Conservation (phyloP, 176 grass and related monocot genomes). For the Rhynchospora pubera region DNA sequence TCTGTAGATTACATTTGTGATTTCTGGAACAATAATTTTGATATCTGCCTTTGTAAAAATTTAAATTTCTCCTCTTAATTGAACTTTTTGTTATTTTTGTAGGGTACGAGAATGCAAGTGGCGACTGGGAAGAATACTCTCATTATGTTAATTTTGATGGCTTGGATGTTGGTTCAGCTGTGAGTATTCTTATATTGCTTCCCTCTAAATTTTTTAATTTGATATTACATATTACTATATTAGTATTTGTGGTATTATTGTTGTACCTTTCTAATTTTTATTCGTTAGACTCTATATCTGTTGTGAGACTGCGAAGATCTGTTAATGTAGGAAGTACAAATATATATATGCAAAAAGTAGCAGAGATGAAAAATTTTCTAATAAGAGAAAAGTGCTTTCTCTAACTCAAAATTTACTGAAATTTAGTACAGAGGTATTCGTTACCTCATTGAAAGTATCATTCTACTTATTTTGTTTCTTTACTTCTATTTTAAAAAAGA, state of each 20-base stretch:
- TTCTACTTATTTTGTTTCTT: background rate
- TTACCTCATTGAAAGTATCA: background rate
- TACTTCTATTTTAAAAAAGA: constrained; percentile 33
- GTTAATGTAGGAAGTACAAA: background rate
- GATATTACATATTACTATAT: background rate
- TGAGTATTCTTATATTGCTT: constrained; percentile 32
- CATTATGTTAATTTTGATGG: constrained; percentile 57
- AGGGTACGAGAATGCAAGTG: constrained; percentile 53
- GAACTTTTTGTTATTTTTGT: constrained; percentile 14
- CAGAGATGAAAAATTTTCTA: background rate
- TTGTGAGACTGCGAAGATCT: background rate
- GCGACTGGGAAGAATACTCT: constrained; percentile 68
- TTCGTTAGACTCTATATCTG: background rate
- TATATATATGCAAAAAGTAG: background rate
- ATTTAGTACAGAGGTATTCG: background rate
- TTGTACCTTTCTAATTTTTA: background rate
- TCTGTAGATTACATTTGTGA: background rate
- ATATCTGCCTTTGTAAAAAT: background rate
- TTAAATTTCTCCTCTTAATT: background rate
- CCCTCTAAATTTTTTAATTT: constrained; percentile 22
- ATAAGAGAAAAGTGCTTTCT: background rate
- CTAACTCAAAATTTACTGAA: background rate
- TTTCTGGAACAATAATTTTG: background rate
- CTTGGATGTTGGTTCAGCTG: constrained; percentile 53
- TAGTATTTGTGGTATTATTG: background rate